Evolutionary conservation across 2,329 filamentous ascomycete genomes (phyloP).

Genomic region (Penicillium occitanis): DNA sequence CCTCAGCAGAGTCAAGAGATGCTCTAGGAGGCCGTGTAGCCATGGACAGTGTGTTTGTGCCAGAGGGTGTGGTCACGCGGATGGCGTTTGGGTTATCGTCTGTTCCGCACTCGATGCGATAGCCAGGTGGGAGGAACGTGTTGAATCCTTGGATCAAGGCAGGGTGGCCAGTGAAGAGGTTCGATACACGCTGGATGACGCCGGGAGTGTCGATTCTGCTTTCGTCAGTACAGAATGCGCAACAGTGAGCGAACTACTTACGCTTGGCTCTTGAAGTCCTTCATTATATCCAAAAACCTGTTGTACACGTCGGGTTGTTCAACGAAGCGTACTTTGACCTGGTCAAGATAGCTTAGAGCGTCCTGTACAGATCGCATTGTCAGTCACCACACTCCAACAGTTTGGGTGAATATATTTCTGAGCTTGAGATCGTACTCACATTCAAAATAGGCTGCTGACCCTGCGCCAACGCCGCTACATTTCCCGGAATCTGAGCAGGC

Average conservation of each 20-base stretch:
- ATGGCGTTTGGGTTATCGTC: slow-evolving; percentile 95
- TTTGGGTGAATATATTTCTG: background rate
- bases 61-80: slow-evolving; percentile 92
- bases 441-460: slow-evolving; percentile 81
- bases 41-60: slow-evolving; percentile 92
- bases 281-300: slow-evolving; percentile 97
- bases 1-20: slow-evolving; percentile 36
- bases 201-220: slow-evolving; percentile 87
- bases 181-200: slow-evolving; percentile 94
- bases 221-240: background rate
- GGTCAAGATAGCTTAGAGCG: slow-evolving; percentile 92
- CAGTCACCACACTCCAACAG: background rate
- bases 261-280: slow-evolving; percentile 98
- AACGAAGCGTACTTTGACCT: slow-evolving; percentile 96
- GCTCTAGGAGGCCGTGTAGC: slow-evolving; percentile 32
- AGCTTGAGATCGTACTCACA: slow-evolving; percentile 43
- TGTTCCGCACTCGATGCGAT: slow-evolving; percentile 92
- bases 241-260: slow-evolving; percentile 49
- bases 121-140: slow-evolving; percentile 92
- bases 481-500: slow-evolving; percentile 47
- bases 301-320: slow-evolving; percentile 98
- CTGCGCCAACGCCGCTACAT: slow-evolving; percentile 64
- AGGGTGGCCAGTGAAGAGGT: slow-evolving; percentile 91
- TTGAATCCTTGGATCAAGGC: slow-evolving; percentile 97
- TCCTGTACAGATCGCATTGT: slow-evolving; percentile 43